phyloP scores from a whole-genome alignment of 345 rosid genomes.

The Arabidopsis thaliana region TAIR10.1 NC_003076.8:14034501-14035000 shows the following conservation, averaged over 20 bases:
- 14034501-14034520: conserved; percentile 13
- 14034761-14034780: conserved; percentile 81
- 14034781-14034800: conserved; percentile 72
- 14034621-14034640: neutral
- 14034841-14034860: conserved; percentile 64
- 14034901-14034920: conserved; percentile 21
- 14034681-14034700: neutral
- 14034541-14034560: neutral
- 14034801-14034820: conserved; percentile 83
- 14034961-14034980: conserved; percentile 77
- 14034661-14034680: neutral
- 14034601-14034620: neutral
- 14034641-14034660: neutral
- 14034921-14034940: conserved; percentile 31
- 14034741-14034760: conserved; percentile 88
- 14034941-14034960: conserved; percentile 57
- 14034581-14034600: neutral
- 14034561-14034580: neutral
- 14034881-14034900: conserved; percentile 57
- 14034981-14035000: conserved; percentile 48
- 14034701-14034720: conserved; percentile 74
- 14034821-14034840: conserved; percentile 83
- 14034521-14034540: neutral
- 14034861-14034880: conserved; percentile 53
- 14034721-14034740: conserved; percentile 65